Percentiles rank a stretch among this genome's conserved stretches.
phyloP scores from a whole-genome alignment of 2,329 filamentous ascomycete species.

The Phoma sp. region DNA sequence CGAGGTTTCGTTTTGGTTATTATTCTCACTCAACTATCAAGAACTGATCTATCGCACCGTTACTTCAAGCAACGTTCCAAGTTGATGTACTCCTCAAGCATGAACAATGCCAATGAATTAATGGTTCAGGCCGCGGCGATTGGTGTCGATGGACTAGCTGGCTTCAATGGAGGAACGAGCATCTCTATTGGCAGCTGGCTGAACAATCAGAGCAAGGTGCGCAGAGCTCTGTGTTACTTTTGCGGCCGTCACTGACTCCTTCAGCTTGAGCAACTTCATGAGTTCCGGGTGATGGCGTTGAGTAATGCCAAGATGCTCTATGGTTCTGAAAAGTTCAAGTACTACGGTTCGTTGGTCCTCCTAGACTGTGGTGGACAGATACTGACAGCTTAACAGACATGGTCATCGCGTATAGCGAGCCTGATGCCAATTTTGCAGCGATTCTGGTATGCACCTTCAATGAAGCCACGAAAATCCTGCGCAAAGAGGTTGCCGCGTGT shows the following conservation, averaged over 20 bases:
- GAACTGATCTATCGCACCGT: not conserved
- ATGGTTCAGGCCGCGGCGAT: constrained; percentile 4
- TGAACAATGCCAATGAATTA: constrained; percentile 3
- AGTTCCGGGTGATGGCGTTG: constrained; percentile 16
- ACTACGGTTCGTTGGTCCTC: constrained; percentile 23
- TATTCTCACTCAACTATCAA: not conserved
- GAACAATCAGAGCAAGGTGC: constrained; percentile 7
- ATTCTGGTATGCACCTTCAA: constrained; percentile 93
- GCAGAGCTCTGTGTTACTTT: too few species aligned
- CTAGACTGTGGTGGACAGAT: too few species aligned
- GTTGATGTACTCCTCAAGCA: not conserved
- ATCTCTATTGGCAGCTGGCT: constrained; percentile 1
- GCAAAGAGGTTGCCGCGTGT: constrained; percentile 73
- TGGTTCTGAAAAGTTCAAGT: constrained; percentile 34
- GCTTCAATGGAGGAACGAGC: not conserved
- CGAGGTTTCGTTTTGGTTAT: too few species aligned
- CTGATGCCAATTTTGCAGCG: constrained; percentile 74
- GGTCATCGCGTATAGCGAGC: constrained; percentile 18
- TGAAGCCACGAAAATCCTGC: constrained; percentile 76
- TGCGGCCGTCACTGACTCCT: not conserved
- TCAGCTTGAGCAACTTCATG: constrained; percentile 10
- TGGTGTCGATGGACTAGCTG: constrained; percentile 2
- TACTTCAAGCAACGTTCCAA: not conserved
- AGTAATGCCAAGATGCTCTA: constrained; percentile 39
- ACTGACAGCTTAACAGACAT: constrained; percentile 27